A percentile compares a stretch with the other conserved stretches of the same genome.
These are phyloP conservation scores for Brassica cretica DNA, from an alignment of 345 rosid species.

Conservation along the genomic window DNA sequence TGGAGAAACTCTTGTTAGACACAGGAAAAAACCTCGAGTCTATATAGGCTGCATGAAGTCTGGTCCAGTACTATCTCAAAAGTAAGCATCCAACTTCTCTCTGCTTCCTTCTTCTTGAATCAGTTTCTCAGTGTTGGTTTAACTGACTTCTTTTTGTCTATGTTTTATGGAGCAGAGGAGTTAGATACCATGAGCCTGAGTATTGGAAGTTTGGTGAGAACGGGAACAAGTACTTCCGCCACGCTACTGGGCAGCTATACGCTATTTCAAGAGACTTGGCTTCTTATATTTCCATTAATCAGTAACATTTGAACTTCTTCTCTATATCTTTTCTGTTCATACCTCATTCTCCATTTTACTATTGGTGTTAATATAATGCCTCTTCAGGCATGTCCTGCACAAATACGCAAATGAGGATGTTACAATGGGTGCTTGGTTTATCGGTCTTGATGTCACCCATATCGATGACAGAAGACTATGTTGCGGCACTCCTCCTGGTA, in stretches of 20 bases:
- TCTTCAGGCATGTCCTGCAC: conserved; percentile 75
- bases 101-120: not conserved
- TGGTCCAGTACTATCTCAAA: conserved; percentile 88
- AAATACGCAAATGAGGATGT: conserved; percentile 95
- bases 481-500: conserved; percentile 93
- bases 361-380: not conserved
- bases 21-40: conserved; percentile 70
- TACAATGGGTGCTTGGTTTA: conserved; percentile 94
- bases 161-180: conserved; percentile 75
- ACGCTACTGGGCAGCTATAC: conserved; percentile 93
- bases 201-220: conserved; percentile 98
- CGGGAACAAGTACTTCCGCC: conserved; percentile 91
- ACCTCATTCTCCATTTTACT: conserved; percentile 8
- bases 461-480: conserved; percentile 93
- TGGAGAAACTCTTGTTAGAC: conserved; percentile 69
- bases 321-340: not conserved
- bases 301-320: conserved; percentile 43
- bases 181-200: conserved; percentile 90
- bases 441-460: conserved; percentile 92
- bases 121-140: not conserved
- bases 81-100: conserved; percentile 45
- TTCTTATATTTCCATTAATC: conserved; percentile 77
- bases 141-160: conserved; percentile 1
- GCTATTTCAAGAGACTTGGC: conserved; percentile 94
- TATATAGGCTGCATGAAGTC: conserved; percentile 99